Percentiles rank a stretch among this genome's conserved stretches.
Evolutionary conservation across 805 yeast genomes (phyloP).

Genomic region (Danielozyma ontarioensis): DNA sequence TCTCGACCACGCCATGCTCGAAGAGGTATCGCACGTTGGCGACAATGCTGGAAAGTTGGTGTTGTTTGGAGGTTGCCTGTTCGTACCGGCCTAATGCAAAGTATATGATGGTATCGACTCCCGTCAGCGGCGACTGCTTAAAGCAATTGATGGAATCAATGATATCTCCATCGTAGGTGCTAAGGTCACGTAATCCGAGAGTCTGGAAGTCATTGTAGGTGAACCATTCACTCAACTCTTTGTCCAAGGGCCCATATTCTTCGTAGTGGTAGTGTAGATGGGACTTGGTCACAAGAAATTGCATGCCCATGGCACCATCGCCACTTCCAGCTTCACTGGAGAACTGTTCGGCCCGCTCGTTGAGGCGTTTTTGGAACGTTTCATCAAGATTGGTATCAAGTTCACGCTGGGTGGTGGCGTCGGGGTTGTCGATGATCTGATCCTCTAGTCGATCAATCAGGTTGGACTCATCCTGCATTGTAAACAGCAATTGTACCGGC

Average conservation of each 20-base stretch:
- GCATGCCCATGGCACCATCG: slow-evolving; percentile 8
- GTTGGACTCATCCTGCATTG: slow-evolving; percentile 14
- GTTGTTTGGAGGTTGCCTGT: not conserved
- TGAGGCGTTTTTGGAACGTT: slow-evolving; percentile 37
- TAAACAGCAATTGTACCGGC: no score
- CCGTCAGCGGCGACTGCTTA: not conserved
- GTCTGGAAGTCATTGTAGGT: slow-evolving; percentile 22
- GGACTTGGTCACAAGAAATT: slow-evolving; percentile 26
- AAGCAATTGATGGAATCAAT: not conserved
- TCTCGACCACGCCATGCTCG: slow-evolving; percentile 10
- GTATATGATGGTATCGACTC: slow-evolving; percentile 4
- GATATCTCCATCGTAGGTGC: slow-evolving; percentile 2
- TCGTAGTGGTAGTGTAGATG: slow-evolving; percentile 24
- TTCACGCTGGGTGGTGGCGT: slow-evolving; percentile 24
- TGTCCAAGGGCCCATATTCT: slow-evolving; percentile 21
- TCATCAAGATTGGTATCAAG: slow-evolving; percentile 31
- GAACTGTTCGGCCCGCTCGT: slow-evolving; percentile 38
- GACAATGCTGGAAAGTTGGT: slow-evolving; percentile 7
- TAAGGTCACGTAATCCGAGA: slow-evolving; percentile 10
- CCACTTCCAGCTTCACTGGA: slow-evolving; percentile 2
- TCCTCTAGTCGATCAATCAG: slow-evolving; percentile 46
- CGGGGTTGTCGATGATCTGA: slow-evolving; percentile 41
- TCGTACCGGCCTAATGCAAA: slow-evolving; percentile 9
- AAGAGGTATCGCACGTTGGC: slow-evolving; percentile 12
- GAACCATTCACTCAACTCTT: slow-evolving; percentile 38